These are phyloP conservation scores for Calonectria henricotiae DNA, from an alignment of 2,329 filamentous ascomycete genomes.

Conservation along the genomic window DNA sequence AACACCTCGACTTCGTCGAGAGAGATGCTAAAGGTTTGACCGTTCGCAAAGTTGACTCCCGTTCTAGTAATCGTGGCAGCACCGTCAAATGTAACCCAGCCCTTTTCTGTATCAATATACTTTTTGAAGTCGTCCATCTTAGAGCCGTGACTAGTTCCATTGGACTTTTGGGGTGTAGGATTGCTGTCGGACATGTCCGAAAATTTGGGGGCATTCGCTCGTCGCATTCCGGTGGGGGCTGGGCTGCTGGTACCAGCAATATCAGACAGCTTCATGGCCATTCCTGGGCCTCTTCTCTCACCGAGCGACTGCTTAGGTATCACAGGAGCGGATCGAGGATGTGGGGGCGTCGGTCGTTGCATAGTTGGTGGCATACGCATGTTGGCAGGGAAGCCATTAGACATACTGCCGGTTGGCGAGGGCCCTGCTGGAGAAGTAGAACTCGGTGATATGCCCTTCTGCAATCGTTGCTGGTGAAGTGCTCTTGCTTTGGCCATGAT, in stretches of 20 bases:
- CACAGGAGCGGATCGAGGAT: slow-evolving; percentile 70
- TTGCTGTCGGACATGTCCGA: slow-evolving; percentile 59
- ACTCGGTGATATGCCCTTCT: slow-evolving; percentile 61
- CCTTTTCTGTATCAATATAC: slow-evolving; percentile 92
- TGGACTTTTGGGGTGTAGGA: slow-evolving; percentile 50
- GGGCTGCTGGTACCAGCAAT: slow-evolving; percentile 42
- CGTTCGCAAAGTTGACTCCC: slow-evolving; percentile 93
- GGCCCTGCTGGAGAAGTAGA: slow-evolving; percentile 55
- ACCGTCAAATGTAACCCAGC: slow-evolving; percentile 92
- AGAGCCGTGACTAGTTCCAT: slow-evolving; percentile 62
- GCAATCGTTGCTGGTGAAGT: slow-evolving; percentile 65
- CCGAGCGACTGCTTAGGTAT: slow-evolving; percentile 74
- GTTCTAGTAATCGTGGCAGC: slow-evolving; percentile 91
- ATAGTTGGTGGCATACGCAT: slow-evolving; percentile 62
- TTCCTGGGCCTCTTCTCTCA: slow-evolving; percentile 70
- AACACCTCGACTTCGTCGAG: slow-evolving; percentile 95
- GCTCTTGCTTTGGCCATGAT: slow-evolving; percentile 67
- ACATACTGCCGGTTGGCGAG: slow-evolving; percentile 56
- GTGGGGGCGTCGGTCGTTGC: slow-evolving; percentile 66
- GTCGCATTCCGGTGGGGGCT: slow-evolving; percentile 50
- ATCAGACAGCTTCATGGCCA: slow-evolving; percentile 46
- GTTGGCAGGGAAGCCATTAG: slow-evolving; percentile 64
- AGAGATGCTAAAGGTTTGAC: slow-evolving; percentile 92
- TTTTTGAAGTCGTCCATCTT: slow-evolving; percentile 78
- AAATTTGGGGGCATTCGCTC: slow-evolving; percentile 62